These are phyloP conservation scores for Omphalea diandra DNA, from an alignment of 441 rosid species.

Conservation along the genomic window DNA sequence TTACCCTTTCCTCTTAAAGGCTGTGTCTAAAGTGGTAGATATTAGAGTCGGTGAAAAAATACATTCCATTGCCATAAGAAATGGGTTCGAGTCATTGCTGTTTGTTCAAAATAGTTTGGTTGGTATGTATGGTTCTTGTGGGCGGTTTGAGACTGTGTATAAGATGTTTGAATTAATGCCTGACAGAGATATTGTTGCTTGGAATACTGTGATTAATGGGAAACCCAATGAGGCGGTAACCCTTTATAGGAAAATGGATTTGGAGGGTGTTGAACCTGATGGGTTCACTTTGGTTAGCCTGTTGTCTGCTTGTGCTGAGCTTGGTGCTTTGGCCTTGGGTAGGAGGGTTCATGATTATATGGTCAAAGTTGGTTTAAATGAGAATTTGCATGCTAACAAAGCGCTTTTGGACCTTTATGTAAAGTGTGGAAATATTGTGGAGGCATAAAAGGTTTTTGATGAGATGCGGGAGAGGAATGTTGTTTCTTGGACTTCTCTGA, in stretches of 20 bases:
- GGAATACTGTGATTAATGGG: constrained; percentile 87
- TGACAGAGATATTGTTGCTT: constrained; percentile 65
- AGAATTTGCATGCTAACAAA: constrained; percentile 49
- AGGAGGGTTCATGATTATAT: constrained; percentile 59
- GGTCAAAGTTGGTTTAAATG: constrained; percentile 48
- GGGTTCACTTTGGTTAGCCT: constrained; percentile 70
- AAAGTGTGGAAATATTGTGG: constrained; percentile 58
- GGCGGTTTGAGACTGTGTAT: constrained; percentile 39
- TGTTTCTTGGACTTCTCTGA: constrained; percentile 79
- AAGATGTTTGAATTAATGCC: constrained; percentile 67
- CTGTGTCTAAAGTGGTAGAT: constrained; percentile 51
- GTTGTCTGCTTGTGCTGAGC: constrained; percentile 72
- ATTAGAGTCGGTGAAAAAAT: constrained; percentile 45
- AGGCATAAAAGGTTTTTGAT: constrained; percentile 48
- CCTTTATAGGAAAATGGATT: constrained; percentile 50
- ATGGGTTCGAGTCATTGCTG: constrained; percentile 58
- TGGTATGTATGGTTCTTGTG: constrained; percentile 50
- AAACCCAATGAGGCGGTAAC: constrained; percentile 55
- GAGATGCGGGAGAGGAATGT: constrained; percentile 55
- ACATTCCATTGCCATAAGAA: constrained; percentile 47
- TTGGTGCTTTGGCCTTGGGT: constrained; percentile 70
- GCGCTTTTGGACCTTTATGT: constrained; percentile 70
- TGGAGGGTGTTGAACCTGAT: constrained; percentile 55
- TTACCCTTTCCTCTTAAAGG: constrained; percentile 76
- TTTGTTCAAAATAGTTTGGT: constrained; percentile 66